Evolutionary conservation across 2,329 filamentous ascomycete species (phyloP), one percentile per base, ranked within the genome.

Genomic region (Leptographium flavum): DNA sequence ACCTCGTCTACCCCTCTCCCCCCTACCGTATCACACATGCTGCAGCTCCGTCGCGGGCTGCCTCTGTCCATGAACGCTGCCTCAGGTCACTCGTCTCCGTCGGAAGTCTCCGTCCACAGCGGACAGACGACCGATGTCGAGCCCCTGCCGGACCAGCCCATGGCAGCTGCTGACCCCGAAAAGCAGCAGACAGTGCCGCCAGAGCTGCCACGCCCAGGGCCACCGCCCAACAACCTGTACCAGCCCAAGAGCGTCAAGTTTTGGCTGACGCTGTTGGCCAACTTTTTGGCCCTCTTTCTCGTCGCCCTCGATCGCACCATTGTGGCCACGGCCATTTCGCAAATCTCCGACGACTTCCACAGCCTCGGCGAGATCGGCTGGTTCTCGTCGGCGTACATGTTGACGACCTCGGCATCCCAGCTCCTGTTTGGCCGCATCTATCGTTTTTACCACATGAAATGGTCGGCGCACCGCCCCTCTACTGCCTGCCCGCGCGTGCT

Each of bases 351-450:
- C 52, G 69, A 74, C 19, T 76, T 76, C 55, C 60, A 71, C 39
- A 71, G 72, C 43, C 59, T 79, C 2, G 68, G 69, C 2, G 76
- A 81, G 49, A 73, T 80, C 46, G 74, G 74, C 43, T 81, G 76
- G 76, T 80, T 80, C 56, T 74, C 71, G 5, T 74, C 72, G 32
- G 68, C 73, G 1, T 77, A 78, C 55, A 71, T 79, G 65, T 61
- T 80, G 50, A 76, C 74, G 13, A 73, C 72, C 3, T 68, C 71
- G 7, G 70, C 71, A n/a, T 69, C 66, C 17, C 69, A 74, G 52
- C 61, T 73, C 4, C 54, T 74, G 9, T 75, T 71, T 53, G 72
- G 73, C 7, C 63, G 70, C 33, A 63, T 76, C 33, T 76, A 73
- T 56, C 68, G 65, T 49, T 71, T 71, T 50, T 76, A 73, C 51